A percentile compares a stretch with the other conserved stretches of the same genome.
These are phyloP conservation scores for Amaranthus tricolor DNA, from an alignment of 179 eudicot genomes.

Conservation along the genomic window DNA sequence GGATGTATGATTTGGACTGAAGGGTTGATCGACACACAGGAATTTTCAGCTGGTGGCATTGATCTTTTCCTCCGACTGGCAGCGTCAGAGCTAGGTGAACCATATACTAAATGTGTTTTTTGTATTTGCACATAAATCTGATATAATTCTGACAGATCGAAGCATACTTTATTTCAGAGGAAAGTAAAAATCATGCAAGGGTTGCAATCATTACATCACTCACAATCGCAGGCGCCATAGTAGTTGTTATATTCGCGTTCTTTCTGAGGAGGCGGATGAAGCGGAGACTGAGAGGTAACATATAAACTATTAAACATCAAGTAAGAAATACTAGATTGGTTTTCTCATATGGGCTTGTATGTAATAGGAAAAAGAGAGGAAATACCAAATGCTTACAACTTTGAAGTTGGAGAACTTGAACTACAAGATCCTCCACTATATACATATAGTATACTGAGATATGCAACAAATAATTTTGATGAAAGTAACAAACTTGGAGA, in stretches of 20 bases:
- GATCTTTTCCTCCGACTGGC: conserved; percentile 35
- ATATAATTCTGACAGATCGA: neutral
- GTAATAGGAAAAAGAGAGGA: conserved; percentile 25
- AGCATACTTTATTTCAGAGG: conserved; percentile 19
- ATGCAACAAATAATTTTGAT: conserved; percentile 42
- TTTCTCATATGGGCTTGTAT: neutral
- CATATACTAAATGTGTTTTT: too few species aligned
- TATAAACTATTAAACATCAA: neutral
- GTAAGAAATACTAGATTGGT: neutral
- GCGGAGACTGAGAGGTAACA: conserved; percentile 30
- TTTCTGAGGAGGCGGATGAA: conserved; percentile 21
- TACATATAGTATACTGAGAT: conserved; percentile 30
- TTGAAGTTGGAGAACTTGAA: conserved; percentile 28
- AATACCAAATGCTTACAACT: conserved; percentile 11
- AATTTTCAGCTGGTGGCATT: conserved; percentile 30
- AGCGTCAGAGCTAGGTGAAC: conserved; percentile 29
- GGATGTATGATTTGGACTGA: conserved; percentile 39
- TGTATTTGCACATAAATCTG: neutral
- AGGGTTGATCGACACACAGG: conserved; percentile 32
- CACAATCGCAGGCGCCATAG: conserved; percentile 9
- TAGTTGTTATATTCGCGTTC: conserved; percentile 18
- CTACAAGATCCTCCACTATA: conserved; percentile 43
- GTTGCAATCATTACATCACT: conserved; percentile 25
- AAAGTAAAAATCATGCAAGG: conserved; percentile 18
- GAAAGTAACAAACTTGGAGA: conserved; percentile 48